Base-by-base conservation (phyloP, 208 protist genomes). In the Vickermania spadyakhi region DNA sequence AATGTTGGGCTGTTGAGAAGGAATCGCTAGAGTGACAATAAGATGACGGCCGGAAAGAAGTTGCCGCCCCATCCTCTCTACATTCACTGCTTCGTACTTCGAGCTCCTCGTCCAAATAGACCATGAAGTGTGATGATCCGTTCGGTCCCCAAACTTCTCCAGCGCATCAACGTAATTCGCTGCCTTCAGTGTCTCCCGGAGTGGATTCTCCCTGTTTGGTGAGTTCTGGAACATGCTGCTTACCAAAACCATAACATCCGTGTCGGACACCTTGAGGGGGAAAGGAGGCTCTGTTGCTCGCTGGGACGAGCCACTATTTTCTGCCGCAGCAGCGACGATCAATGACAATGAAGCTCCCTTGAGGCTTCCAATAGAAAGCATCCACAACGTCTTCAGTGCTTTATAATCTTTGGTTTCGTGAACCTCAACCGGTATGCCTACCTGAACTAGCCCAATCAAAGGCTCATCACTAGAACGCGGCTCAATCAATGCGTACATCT, bases 401-500 rank as follows among this genome's bases (percentile, higher is more conserved):
- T 45, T 45, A 18, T 45, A n/a, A 7, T 45, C 36, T 45, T 45
- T 45, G 7, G 36, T 18, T 45, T 45, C 36, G 36, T 45, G 36
- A 18, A 45, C 18, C 18, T 90, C 83, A 31, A 75, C 85, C 51
- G 71, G 66, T 28, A 85, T 62, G 0, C 81, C 83, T 1, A 80
- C 52, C 22, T 80, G 83, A 25, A 93, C 60, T 52, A 93, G 70
- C 2, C 65, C 71, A 41, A 89, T 62, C n/a, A 77, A 84, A 52
- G 64, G 62, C 22, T 80, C 73, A 28, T 88, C 74, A 30, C 78
- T 73, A 26, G 68, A 73, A 23, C 69, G 77, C 21, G 73, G 74
- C 58, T 90, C 82, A 26, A 82, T 71, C 54, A 93, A 66, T 2
- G 72, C 77, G 62, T 86, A 93, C 56, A 75, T 75, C 42, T 89